Evolutionary conservation across 75 land plant species (phyloP), one percentile per base, ranked within the genome.

Genomic region (Cryptomeria japonica): DNA sequence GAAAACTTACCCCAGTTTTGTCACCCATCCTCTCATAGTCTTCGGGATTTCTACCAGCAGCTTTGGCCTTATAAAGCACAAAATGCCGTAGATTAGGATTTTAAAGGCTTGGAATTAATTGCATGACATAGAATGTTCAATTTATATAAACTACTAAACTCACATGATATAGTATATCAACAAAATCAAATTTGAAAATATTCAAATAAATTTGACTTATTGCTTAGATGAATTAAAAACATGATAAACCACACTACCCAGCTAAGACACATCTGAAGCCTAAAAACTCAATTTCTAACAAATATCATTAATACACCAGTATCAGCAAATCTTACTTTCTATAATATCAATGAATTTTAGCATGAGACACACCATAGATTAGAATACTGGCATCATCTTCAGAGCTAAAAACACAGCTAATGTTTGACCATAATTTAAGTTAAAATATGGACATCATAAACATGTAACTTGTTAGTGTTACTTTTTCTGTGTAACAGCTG

Each of bases 21-120:
- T 96, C 92, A 41, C 99, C 99, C 88, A 86, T 87, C 68, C 88
- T 87, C 53, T 90, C 91, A 82, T 87, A 93, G 32, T 95, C 93
- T 82, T 87, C 93, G 87, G 93, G 90, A 49, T 90, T 93, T 87
- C 68, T 92, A 89, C 99, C 99, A 90, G 99, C 93, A 87, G 99
- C 96, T 93, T 98, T 98, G 79, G 95, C 97, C 99, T 98, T 46
- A 82, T 9, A 3, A 44, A 82, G 1, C 42, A 46, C n/a, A n/a
- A n/a, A 28, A 2, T 8, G 10, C 25, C 14, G 3, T n/a, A 13
- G 12, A 28, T 82, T 82, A 75, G 34, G 46, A 44, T 46, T 82
- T 46, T 39, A 82, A 82, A 82, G 47, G 32, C 15, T n/a, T 12
- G 3, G 31, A 82, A 28, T 46, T 3, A 15, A 82, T 82, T 82